Percentiles rank a stretch among this genome's conserved stretches.
Evolutionary conservation across 306 rosid genomes (phyloP).

Genomic region (Cucurbita ficifolia): DNA sequence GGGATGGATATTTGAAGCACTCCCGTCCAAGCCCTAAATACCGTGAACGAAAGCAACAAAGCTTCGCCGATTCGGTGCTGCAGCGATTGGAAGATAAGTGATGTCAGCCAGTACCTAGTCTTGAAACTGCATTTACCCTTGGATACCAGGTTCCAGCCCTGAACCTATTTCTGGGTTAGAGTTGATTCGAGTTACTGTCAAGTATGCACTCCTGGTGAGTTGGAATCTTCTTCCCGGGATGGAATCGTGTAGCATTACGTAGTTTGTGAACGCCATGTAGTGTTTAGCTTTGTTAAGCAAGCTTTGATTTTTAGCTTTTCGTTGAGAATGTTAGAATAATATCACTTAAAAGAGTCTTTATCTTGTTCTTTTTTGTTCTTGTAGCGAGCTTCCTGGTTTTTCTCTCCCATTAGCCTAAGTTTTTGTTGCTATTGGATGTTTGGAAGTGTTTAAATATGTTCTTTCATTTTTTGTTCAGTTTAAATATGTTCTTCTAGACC

Average conservation of each 20-base stretch:
- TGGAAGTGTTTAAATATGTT: not conserved
- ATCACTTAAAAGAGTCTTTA: not conserved
- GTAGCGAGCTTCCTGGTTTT: not conserved
- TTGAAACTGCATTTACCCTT: not conserved
- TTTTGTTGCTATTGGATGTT: not conserved
- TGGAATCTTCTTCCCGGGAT: not conserved
- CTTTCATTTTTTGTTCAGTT: not conserved
- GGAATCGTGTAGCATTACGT: not conserved
- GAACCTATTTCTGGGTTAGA: not conserved
- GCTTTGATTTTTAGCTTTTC: not conserved
- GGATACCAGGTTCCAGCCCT: not conserved
- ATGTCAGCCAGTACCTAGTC: conserved; percentile 8
- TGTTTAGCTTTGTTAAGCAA: not conserved
- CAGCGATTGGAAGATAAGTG: conserved; percentile 67
- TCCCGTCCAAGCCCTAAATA: conserved; percentile 93
- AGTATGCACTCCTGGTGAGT: not conserved
- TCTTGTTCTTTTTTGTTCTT: not conserved
- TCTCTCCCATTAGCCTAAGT: not conserved
- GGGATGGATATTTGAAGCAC: conserved; percentile 96
- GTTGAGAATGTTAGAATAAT: too few species aligned
- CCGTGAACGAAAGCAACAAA: conserved; percentile 74
- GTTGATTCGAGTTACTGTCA: not conserved
- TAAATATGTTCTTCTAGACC: not conserved
- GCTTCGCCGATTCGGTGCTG: conserved; percentile 68
- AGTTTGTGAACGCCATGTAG: not conserved